Percentiles rank a stretch among this genome's conserved stretches.
Evolutionary conservation across 768 basidiomycete species (phyloP).

Genomic region (Cubamyces lactineus): DNA sequence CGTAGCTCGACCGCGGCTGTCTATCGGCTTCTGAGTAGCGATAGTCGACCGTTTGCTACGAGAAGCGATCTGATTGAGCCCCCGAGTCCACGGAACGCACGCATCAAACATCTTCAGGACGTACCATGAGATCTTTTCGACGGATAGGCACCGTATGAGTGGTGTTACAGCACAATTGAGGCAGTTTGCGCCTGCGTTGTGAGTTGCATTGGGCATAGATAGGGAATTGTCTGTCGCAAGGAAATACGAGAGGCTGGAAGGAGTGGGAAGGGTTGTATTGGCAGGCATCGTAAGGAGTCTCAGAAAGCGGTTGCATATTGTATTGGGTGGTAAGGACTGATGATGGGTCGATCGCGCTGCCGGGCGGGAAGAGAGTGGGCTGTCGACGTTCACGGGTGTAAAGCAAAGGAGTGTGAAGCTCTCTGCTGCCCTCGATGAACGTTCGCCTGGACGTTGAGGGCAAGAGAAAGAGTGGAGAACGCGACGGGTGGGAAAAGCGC

Average conservation of each 20-base stretch:
- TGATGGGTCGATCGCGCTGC: slow-evolving; percentile 3
- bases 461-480: slow-evolving; percentile 17
- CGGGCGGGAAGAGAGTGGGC: not conserved
- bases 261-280: slow-evolving; percentile 11
- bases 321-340: slow-evolving; percentile 9
- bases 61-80: not conserved
- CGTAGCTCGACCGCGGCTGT: slow-evolving; percentile 24
- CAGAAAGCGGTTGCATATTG: slow-evolving; percentile 11
- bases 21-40: slow-evolving; percentile 11
- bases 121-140: slow-evolving; percentile 23
- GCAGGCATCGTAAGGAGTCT: not conserved
- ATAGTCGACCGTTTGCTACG: slow-evolving; percentile 24
- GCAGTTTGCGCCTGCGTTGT: slow-evolving; percentile 9
- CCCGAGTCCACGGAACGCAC: not conserved
- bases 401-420: slow-evolving; percentile 20
- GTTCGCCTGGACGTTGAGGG: slow-evolving; percentile 25
- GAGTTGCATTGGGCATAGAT: slow-evolving; percentile 26
- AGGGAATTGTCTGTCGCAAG: slow-evolving; percentile 23
- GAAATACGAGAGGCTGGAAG: slow-evolving; percentile 12
- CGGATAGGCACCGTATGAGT: not conserved
- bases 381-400: not conserved
- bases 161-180: slow-evolving; percentile 9
- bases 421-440: slow-evolving; percentile 13
- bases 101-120: not conserved
- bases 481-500: slow-evolving; percentile 11